Evolutionary conservation across 306 rosid species (phyloP).

Genomic region (Quercus bicolor): DNA sequence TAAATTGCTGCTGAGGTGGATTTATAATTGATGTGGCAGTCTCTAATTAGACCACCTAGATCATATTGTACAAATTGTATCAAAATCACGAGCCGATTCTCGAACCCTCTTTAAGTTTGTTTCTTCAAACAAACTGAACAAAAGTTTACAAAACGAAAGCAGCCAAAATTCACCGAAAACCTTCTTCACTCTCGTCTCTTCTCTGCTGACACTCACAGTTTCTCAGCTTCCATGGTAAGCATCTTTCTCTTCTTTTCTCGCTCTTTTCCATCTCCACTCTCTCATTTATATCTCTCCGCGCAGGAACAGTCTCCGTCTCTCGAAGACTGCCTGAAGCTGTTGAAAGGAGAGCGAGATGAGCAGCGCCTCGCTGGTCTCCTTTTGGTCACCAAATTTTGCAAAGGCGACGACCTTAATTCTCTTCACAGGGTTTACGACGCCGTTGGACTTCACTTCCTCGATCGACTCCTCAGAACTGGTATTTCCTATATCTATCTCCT

Average conservation of each 20-base stretch:
- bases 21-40: too few relatives aligned
- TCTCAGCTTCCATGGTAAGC: background rate
- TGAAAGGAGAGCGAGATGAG: conserved; percentile 85
- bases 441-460: conserved; percentile 67
- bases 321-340: conserved; percentile 82
- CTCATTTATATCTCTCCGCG: background rate
- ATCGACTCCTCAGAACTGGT: conserved; percentile 82
- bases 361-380: conserved; percentile 94
- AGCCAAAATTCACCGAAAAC: background rate
- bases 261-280: background rate
- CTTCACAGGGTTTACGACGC: conserved; percentile 66
- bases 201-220: background rate
- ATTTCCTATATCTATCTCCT: background rate
- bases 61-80: too few relatives aligned
- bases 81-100: too few relatives aligned
- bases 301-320: conserved; percentile 42
- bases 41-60: too few relatives aligned
- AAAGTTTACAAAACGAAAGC: background rate
- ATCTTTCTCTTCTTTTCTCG: background rate
- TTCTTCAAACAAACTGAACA: background rate
- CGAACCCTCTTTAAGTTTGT: too few relatives aligned
- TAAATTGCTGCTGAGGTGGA: too few relatives aligned
- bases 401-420: conserved; percentile 58
- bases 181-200: background rate
- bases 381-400: conserved; percentile 75